Evolutionary conservation across 352 stramenopile species (phyloP).

Genomic region (Globisporangium nunn): DNA sequence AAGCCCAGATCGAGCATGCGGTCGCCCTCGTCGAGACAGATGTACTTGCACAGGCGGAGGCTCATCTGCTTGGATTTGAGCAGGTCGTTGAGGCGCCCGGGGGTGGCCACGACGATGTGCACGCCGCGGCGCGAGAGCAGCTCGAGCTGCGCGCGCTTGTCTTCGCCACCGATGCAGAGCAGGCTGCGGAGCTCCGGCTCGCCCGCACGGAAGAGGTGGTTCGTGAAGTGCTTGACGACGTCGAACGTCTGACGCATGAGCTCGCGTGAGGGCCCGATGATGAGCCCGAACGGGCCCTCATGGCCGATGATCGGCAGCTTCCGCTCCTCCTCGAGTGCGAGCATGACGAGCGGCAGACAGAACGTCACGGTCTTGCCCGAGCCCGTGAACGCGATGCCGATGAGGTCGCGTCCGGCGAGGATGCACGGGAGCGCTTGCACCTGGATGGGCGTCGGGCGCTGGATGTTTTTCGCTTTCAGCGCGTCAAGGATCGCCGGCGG

Average conservation of each 20-base stretch:
- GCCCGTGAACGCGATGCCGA: slow-evolving; percentile 98
- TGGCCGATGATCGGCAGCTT: slow-evolving; percentile 90
- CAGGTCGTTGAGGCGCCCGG: slow-evolving; percentile 95
- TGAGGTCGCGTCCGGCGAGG: slow-evolving; percentile 95
- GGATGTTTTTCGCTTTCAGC: slow-evolving; percentile 94
- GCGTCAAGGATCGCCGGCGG: slow-evolving; percentile 88
- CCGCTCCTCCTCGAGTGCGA: slow-evolving; percentile 95
- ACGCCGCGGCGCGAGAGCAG: slow-evolving; percentile 84
- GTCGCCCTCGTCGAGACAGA: slow-evolving; percentile 98
- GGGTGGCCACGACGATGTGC: slow-evolving; percentile 96
- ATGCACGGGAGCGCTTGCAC: slow-evolving; percentile 97
- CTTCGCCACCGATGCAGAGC: slow-evolving; percentile 95
- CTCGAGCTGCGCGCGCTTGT: slow-evolving; percentile 90
- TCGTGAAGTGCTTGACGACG: slow-evolving; percentile 92
- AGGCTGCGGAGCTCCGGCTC: slow-evolving; percentile 87
- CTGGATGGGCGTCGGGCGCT: slow-evolving; percentile 96
- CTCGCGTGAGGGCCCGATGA: slow-evolving; percentile 95
- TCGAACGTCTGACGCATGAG: slow-evolving; percentile 98
- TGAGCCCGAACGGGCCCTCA: slow-evolving; percentile 96
- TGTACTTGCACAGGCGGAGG: slow-evolving; percentile 94
- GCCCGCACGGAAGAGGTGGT: slow-evolving; percentile 51
- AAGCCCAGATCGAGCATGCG: slow-evolving; percentile 96
- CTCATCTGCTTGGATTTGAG: slow-evolving; percentile 94
- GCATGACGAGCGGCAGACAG: slow-evolving; percentile 94
- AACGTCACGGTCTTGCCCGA: slow-evolving; percentile 99